These are phyloP conservation scores for Cryphonectria parasitica DNA, from an alignment of 2,329 filamentous ascomycete genomes.

Conservation along the genomic window DNA sequence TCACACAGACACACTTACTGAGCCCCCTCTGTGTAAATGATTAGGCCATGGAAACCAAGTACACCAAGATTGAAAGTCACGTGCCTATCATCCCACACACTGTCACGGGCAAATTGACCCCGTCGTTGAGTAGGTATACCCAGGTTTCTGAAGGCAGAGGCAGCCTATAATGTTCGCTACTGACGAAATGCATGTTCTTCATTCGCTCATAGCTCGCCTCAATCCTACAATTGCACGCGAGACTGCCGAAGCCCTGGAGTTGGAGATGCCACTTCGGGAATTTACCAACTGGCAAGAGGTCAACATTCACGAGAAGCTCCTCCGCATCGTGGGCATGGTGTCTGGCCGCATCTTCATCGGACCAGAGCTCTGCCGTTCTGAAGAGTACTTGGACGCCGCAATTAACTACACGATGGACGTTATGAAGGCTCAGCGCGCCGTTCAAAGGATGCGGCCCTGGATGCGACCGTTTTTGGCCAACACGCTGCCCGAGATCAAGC, in stretches of 20 bases:
- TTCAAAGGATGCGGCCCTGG: constrained; percentile 28
- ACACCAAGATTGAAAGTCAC: constrained; percentile 15
- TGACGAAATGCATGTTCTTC: background rate
- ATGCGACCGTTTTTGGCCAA: background rate
- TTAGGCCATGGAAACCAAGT: constrained; percentile 21
- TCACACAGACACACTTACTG: background rate
- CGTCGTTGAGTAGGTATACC: constrained; percentile 10
- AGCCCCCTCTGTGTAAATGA: background rate
- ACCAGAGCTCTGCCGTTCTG: constrained; percentile 47
- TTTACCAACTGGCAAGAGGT: constrained; percentile 44
- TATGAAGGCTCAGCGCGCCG: constrained; percentile 40
- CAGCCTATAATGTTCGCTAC: background rate
- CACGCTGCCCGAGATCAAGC: constrained; percentile 39
- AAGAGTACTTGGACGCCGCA: constrained; percentile 49
- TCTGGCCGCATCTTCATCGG: constrained; percentile 53
- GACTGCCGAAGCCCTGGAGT: constrained; percentile 38
- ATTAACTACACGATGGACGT: constrained; percentile 52
- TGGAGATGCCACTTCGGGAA: constrained; percentile 40
- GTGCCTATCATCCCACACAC: constrained; percentile 18
- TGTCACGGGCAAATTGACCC: constrained; percentile 15
- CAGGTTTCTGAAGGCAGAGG: background rate
- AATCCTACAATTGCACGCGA: constrained; percentile 45
- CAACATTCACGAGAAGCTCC: constrained; percentile 44
- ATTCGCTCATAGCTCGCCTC: constrained; percentile 35
- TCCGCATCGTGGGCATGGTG: constrained; percentile 50